phyloP scores from a whole-genome alignment of 495 filamentous ascomycete species.

The Rostrohypoxylon terebratum region DNA sequence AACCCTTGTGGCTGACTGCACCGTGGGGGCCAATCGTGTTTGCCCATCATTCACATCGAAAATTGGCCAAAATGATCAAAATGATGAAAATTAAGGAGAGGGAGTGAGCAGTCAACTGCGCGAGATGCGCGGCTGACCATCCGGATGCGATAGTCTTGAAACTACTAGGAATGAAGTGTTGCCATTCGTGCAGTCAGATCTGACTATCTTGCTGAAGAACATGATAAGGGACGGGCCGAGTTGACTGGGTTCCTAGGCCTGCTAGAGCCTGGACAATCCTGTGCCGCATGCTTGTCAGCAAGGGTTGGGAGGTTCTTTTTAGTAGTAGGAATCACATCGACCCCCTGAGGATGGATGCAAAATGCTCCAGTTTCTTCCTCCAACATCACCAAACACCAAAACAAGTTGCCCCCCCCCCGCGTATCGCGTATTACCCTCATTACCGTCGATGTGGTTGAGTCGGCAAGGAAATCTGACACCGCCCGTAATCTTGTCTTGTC shows the following conservation, averaged over 20 bases:
- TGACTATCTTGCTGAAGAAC: conserved; percentile 40
- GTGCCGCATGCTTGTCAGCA: conserved; percentile 40
- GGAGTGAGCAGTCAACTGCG: conserved; percentile 27
- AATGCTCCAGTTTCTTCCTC: conserved; percentile 18
- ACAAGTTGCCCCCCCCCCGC: conserved; percentile 16
- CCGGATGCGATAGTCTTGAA: conserved; percentile 27
- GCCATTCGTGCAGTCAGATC: conserved; percentile 39
- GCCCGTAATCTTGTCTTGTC: conserved; percentile 10
- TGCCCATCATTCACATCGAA: conserved; percentile 2
- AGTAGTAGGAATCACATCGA: conserved; percentile 18
- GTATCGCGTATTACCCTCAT: conserved; percentile 40
- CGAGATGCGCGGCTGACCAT: conserved; percentile 41
- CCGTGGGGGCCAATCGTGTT: conserved; percentile 28
- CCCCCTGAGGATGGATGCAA: not conserved
- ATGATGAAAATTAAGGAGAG: conserved; percentile 17
- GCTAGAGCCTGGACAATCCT: conserved; percentile 25
- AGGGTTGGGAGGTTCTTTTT: conserved; percentile 14
- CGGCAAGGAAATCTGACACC: conserved; percentile 30
- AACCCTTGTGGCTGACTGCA: conserved; percentile 27
- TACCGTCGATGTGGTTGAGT: conserved; percentile 8
- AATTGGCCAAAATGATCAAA: not conserved
- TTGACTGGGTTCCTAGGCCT: conserved; percentile 6
- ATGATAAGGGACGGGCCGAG: conserved; percentile 47
- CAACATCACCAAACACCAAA: conserved; percentile 15
- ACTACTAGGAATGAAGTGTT: conserved; percentile 34